Evolutionary conservation across 352 stramenopile species (phyloP), one percentile per base, ranked within the genome.

Genomic region (Thraustotheca clavata): DNA sequence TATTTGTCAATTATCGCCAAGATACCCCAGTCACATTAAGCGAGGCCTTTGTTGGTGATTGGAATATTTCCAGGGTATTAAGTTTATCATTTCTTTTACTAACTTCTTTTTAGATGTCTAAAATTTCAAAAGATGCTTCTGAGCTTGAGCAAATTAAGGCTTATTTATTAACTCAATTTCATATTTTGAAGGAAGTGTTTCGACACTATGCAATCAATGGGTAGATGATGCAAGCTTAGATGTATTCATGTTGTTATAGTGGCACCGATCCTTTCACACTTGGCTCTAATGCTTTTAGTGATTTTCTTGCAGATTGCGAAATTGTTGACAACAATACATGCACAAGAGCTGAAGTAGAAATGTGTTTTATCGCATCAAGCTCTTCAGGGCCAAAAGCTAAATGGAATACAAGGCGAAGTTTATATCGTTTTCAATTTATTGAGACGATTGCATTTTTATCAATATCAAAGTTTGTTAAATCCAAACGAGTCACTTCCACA

Each of bases 341-440:
- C n/a, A 68, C 60, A 20, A 47, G 60, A 11, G 60, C 60, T 14
- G 60, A 68, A 50, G 49, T 62, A 6, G 60, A 68, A 49, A 68
- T 68, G 60, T 54, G 39, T 54, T 65, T 65, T n/a, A 65, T 65
- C 47, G n/a, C 57, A 9, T 18, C 57, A 16, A 65, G 57, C 57
- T 65, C 57, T 29, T 65, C 57, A 7, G 57, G 57, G 4, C 57
- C 57, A 18, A 65, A 65, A 35, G 22, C 57, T 31, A 65, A 65
- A 22, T 65, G 57, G 57, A 65, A 65, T 33, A 65, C 57, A 12
- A 11, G 57, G 14, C 35, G 57, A 1, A 65, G 29, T 35, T 27
- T 65, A 16, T 55, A 57, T 54, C 57, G 57, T 2, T 65, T 65
- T 65, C 57, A 65, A 32, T 65, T 65, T 33, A 39, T 65, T 27